Percentiles rank a stretch among this genome's conserved stretches.
These are phyloP conservation scores for Lactifluus piperatus DNA, from an alignment of 768 basidiomycete genomes.

Conservation along the genomic window DNA sequence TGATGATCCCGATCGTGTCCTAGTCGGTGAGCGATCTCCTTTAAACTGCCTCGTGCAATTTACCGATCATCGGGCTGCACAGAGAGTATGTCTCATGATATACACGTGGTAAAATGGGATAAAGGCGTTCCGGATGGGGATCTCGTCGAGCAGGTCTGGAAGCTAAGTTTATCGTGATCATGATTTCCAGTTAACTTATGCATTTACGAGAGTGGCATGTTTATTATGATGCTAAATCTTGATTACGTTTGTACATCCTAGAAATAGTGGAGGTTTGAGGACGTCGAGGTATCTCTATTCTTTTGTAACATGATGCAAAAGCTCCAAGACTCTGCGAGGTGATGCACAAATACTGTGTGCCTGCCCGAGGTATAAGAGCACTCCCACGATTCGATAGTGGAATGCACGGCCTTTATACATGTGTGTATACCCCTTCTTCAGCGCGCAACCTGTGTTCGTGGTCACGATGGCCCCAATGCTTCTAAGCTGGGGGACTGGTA, in stretches of 20 bases:
- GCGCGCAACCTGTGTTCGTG: not conserved
- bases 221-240: not conserved
- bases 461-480: not conserved
- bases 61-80: slow-evolving; percentile 17
- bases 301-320: slow-evolving; percentile 2
- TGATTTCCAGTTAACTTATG: not conserved
- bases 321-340: not conserved
- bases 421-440: not conserved
- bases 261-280: too few relatives aligned
- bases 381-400: too few relatives aligned
- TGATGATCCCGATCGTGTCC: slow-evolving; percentile 46
- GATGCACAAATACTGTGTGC: not conserved
- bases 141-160: slow-evolving; percentile 15
- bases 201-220: not conserved
- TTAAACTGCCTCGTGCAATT: not conserved
- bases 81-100: slow-evolving; percentile 15
- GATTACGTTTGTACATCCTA: not conserved
- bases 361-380: not conserved
- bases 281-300: not conserved
- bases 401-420: slow-evolving; percentile 1
- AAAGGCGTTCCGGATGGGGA: not conserved
- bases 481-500: not conserved
- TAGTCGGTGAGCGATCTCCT: slow-evolving; percentile 48
- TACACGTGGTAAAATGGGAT: slow-evolving; percentile 13
- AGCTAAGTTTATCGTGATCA: slow-evolving; percentile 2